Conservation (phyloP, 768 basidiomycete genomes). For the Mycena indigotica region DNA sequence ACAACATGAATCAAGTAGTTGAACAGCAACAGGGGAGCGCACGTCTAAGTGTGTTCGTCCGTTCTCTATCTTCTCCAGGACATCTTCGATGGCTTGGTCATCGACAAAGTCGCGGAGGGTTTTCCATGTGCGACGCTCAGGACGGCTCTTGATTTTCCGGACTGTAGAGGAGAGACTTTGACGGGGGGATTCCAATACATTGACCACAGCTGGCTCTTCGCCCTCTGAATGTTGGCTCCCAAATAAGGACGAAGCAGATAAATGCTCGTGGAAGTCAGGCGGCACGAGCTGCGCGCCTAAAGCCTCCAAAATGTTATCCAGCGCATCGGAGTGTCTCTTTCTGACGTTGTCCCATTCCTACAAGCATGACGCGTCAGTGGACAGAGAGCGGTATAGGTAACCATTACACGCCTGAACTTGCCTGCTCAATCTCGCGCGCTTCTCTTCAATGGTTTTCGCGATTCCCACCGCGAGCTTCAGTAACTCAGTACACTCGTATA, state of each 20-base stretch:
- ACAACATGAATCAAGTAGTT: conserved; percentile 2
- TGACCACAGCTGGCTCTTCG: conserved; percentile 21
- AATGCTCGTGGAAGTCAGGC: conserved; percentile 70
- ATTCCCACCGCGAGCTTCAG: conserved; percentile 69
- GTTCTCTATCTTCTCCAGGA: conserved; percentile 70
- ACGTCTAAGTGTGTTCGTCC: conserved; percentile 73
- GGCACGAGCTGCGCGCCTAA: conserved; percentile 75
- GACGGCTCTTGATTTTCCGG: conserved; percentile 31
- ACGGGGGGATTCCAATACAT: conserved; percentile 28
- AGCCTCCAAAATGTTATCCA: conserved; percentile 73
- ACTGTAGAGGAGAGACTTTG: conserved; percentile 49
- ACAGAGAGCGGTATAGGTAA: no score
- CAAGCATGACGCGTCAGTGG: neutral
- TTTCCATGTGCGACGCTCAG: conserved; percentile 71
- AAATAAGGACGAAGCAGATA: conserved; percentile 74
- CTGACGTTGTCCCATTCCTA: conserved; percentile 78
- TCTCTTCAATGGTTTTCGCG: conserved; percentile 74
- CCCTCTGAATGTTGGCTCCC: conserved; percentile 69
- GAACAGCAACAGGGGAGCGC: conserved; percentile 26
- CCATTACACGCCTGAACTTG: conserved; percentile 62
- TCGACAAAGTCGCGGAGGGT: conserved; percentile 85
- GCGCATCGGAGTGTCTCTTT: conserved; percentile 57
- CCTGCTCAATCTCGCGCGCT: conserved; percentile 59
- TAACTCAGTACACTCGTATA: no score
- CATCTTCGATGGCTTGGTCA: conserved; percentile 78